Conservation (phyloP, 129 eudicot species). For the Calendula officinalis region DNA sequence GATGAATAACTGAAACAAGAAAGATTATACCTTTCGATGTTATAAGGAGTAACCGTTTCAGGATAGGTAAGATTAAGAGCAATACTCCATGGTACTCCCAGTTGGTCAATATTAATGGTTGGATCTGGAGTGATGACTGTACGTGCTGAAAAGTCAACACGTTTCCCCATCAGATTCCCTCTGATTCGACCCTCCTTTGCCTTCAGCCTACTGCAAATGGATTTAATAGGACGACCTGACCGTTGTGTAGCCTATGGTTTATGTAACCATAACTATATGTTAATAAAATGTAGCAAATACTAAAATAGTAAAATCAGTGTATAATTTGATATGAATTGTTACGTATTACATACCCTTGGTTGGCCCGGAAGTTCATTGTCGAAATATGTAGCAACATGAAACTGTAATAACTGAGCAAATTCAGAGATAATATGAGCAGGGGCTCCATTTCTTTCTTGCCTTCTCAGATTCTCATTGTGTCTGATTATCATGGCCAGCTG, state of each 20-base stretch:
- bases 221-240: constrained; percentile 95
- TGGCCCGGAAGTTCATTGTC: constrained; percentile 98
- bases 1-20: not conserved
- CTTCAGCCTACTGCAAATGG: constrained; percentile 89
- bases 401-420: constrained; percentile 89
- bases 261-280: not conserved
- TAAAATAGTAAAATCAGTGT: not conserved
- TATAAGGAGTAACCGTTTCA: constrained; percentile 93
- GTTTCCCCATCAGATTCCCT: constrained; percentile 94
- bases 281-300: not conserved
- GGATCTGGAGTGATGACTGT: constrained; percentile 98
- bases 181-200: constrained; percentile 96
- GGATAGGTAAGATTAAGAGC: constrained; percentile 94
- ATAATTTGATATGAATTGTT: not conserved
- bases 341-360: constrained; percentile 61
- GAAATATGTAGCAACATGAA: constrained; percentile 88
- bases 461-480: constrained; percentile 84
- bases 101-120: constrained; percentile 81
- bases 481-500: constrained; percentile 94
- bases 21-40: constrained; percentile 68
- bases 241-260: constrained; percentile 79
- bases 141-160: constrained; percentile 98
- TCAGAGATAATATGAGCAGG: constrained; percentile 96
- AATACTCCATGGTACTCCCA: constrained; percentile 98
- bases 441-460: constrained; percentile 93